Conservation (phyloP, 805 yeast genomes). For the Soucietia sequanensis region DNA sequence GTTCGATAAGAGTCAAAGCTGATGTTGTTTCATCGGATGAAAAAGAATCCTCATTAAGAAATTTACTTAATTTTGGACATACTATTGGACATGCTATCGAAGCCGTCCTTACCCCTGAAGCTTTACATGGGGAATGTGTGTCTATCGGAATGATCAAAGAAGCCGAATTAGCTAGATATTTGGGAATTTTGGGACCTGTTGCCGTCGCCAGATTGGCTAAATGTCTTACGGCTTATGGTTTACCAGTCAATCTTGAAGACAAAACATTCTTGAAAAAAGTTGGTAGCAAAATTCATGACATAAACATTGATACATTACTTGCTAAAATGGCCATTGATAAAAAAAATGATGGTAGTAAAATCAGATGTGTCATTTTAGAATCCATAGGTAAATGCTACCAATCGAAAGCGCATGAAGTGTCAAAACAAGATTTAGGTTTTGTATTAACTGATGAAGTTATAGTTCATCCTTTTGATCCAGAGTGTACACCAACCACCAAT, state of each 20-base stretch:
- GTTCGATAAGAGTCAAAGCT: slow-evolving; percentile 88
- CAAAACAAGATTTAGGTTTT: slow-evolving; percentile 76
- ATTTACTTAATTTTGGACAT: slow-evolving; percentile 92
- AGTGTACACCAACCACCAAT: slow-evolving; percentile 36
- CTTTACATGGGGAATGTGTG: slow-evolving; percentile 98
- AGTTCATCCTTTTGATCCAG: slow-evolving; percentile 55
- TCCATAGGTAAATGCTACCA: slow-evolving; percentile 89
- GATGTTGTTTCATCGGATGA: slow-evolving; percentile 92
- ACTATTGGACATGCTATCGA: slow-evolving; percentile 98
- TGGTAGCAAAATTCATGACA: slow-evolving; percentile 56
- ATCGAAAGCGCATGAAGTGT: slow-evolving; percentile 78
- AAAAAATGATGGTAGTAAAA: slow-evolving; percentile 90
- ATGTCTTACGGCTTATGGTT: slow-evolving; percentile 78
- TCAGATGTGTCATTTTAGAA: slow-evolving; percentile 81
- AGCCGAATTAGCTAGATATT: slow-evolving; percentile 91
- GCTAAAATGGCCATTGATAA: slow-evolving; percentile 93
- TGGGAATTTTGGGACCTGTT: slow-evolving; percentile 85
- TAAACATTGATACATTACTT: slow-evolving; percentile 75
- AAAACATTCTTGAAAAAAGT: slow-evolving; percentile 62
- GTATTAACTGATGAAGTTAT: slow-evolving; percentile 78
- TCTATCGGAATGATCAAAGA: slow-evolving; percentile 93
- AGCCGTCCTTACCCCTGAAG: slow-evolving; percentile 95
- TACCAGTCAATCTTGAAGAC: slow-evolving; percentile 80
- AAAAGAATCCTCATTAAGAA: slow-evolving; percentile 91
- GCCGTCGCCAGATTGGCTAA: slow-evolving; percentile 89